Evolutionary conservation across 164 flowering plant species (phyloP), one percentile per base, ranked within the genome.

Genomic region (Houttuynia cordata): DNA sequence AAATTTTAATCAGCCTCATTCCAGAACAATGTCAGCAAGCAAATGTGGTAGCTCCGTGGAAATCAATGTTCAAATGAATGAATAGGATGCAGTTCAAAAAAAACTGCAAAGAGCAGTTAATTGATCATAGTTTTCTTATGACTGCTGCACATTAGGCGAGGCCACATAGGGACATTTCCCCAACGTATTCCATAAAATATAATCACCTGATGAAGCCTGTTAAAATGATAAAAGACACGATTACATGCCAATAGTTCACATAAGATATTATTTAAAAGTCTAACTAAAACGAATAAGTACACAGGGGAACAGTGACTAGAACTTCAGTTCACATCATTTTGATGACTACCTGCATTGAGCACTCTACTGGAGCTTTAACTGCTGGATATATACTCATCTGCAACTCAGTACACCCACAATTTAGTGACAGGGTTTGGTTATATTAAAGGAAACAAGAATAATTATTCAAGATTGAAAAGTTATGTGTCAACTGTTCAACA

Each of bases 121-220:
- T 10, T 24, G 14, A 7, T 1, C 18, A 23, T 23, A 10, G n/a
- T 23, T 23, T 23, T 4, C 24, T 9, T 8, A 54, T 15, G 15
- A 2, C 18, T 34, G 17, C 19, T 24, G 24, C 10, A 24, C 67
- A 71, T 70, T 71, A 53, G 75, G 49, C 15, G 76, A 57, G 18
- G 83, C 94, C 64, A 77, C 96, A 62, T 73, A 76, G 13, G 99
- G 97, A 68, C 96, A 91, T 75, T 75, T 87, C 20, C 97, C 97
- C 63, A 94, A 74, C n/a, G 99, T 94, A 67, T 88, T 94, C 97
- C 99, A 94, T 81, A 94, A 72, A 51, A 94, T 88, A 70, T 94
- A 88, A 56, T 88, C 97, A 67, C 99, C 97, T 40, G 96, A 80
- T 21, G 77, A 52, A 52, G 79, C 95, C 98, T 91, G 78, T 64